Conservation (phyloP, 2,329 filamentous ascomycete genomes). For the Phoma sp. region DNA sequence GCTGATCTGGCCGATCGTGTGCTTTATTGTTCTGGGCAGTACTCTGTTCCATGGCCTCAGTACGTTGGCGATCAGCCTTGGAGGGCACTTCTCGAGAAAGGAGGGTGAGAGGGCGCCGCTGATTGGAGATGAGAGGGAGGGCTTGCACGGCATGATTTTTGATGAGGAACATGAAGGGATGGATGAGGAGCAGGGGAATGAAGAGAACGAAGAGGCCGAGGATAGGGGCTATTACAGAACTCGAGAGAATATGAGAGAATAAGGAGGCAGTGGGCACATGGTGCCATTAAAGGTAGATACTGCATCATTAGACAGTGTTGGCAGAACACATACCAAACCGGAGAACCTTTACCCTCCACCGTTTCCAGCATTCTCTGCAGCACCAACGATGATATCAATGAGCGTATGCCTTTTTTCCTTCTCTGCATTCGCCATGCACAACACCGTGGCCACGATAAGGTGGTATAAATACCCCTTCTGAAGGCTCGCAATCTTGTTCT, state of each 20-base stretch:
- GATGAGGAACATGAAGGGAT: conserved; percentile 40
- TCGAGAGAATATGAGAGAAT: not conserved
- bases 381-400: conserved; percentile 13
- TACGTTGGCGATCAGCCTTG: conserved; percentile 59
- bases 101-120: conserved; percentile 59
- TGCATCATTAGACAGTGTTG: not conserved
- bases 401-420: conserved; percentile 43
- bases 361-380: conserved; percentile 21
- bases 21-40: conserved; percentile 62
- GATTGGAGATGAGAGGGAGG: conserved; percentile 59
- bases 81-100: conserved; percentile 55
- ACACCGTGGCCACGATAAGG: conserved; percentile 41
- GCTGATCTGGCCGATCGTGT: conserved; percentile 63
- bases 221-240: conserved; percentile 4
- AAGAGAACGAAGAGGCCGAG: conserved; percentile 3
- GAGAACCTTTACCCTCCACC: conserved; percentile 12
- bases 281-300: not conserved
- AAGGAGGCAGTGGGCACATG: not conserved
- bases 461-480: conserved; percentile 37
- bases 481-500: conserved; percentile 12
- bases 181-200: conserved; percentile 47
- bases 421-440: conserved; percentile 45
- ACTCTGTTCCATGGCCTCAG: conserved; percentile 63
- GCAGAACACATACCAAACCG: too few species aligned
- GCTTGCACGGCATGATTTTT: conserved; percentile 60